Evolutionary conservation across 2,329 filamentous ascomycete genomes (phyloP), one percentile per base, ranked within the genome.

Genomic region (Alternaria gansuensis): DNA sequence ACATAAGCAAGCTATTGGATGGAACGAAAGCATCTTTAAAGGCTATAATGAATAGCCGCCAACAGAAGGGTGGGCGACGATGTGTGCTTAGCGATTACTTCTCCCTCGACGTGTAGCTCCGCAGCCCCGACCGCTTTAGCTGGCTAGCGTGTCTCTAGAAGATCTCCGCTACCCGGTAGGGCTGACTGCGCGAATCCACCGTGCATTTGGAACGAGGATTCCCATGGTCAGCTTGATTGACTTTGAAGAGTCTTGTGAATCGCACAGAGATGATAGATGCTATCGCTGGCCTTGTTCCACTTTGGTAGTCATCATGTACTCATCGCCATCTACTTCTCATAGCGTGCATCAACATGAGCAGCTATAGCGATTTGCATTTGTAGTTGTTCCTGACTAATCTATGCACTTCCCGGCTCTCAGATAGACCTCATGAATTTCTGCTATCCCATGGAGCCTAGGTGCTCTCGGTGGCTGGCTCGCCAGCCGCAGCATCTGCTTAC

Each of bases 71-170:
- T 23, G 33, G 43, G 51, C 26, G 51, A 33, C 37, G 51, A 63
- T 59, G 52, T 24, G 50, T 66, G 59, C 45, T 55, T 46, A 45
- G 37, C 39, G 46, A 43, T 61, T 61, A 49, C 56, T 63, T 64
- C 61, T 45, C 51, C 31, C 21, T 34, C 46, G 56, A 59, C 36
- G 40, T 56, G 57, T 52, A 54, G 57, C 54, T 51, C 45, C n/a
- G 31, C 46, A 24, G 50, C 50, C 29, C 36, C 63, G 55, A 36
- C 61, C 60, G 62, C 59, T 59, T 61, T 56, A 36, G 39, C 57
- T 48, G 57, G 59, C 65, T 74, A 71, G 67, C 63, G 59, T 56
- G 44, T 49, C 60, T 63, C 62, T 58, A 63, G 66, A 69, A 74
- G 59, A 66, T 64, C 64, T 58, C 67, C 65, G 62, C 68, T 69